These are phyloP conservation scores for Collybia sordida DNA, from an alignment of 768 basidiomycete species.

Conservation along the genomic window DNA sequence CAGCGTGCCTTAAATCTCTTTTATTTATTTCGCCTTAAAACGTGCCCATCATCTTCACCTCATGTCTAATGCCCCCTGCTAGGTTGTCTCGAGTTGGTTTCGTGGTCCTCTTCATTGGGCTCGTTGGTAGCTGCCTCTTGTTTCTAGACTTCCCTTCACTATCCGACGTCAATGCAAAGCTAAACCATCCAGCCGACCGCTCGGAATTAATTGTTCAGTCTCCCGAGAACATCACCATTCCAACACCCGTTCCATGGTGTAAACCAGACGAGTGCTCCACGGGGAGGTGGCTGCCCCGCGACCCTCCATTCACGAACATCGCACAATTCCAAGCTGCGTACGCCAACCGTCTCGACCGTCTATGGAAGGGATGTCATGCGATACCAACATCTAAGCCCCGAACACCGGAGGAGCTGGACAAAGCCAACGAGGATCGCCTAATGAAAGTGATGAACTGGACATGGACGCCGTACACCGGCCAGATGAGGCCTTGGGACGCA, in stretches of 20 bases:
- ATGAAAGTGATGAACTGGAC: constrained; percentile 29
- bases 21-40: no score
- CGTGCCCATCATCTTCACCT: no score
- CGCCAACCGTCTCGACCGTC: constrained; percentile 20
- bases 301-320: constrained; percentile 19
- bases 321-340: constrained; percentile 21
- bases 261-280: constrained; percentile 19
- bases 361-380: constrained; percentile 27
- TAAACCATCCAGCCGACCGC: no score
- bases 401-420: constrained; percentile 12
- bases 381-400: constrained; percentile 7
- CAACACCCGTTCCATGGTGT: constrained; percentile 15
- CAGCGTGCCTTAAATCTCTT: no score
- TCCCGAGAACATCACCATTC: constrained; percentile 7
- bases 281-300: constrained; percentile 24
- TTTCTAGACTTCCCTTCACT: no score
- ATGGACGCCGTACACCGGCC: constrained; percentile 24
- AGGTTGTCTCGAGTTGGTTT: no score
- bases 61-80: no score
- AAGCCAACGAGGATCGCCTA: constrained; percentile 22
- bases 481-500: constrained; percentile 22
- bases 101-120: no score
- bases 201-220: no score
- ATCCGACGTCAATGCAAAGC: no score
- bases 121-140: no score